These are phyloP conservation scores for Pseudocercospora fuligena DNA, from an alignment of 2,329 filamentous ascomycete species.

Conservation along the genomic window DNA sequence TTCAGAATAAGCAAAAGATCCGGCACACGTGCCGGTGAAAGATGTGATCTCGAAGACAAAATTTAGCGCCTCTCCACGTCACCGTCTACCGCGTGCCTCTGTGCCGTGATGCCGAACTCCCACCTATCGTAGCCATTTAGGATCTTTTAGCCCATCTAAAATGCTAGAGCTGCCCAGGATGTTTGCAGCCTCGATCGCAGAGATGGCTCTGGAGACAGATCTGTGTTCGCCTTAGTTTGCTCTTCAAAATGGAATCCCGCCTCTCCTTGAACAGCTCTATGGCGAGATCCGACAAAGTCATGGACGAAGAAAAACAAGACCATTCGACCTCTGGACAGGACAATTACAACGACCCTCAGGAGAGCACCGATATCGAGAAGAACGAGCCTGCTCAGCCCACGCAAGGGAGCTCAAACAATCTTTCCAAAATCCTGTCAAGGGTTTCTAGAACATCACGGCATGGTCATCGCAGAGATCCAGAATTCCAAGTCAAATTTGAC, in stretches of 20 bases:
- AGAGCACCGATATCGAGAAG: conserved; percentile 23
- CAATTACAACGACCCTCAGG: neutral
- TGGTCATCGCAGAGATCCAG: conserved; percentile 18
- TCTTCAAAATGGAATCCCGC: conserved; percentile 5
- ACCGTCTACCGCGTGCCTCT: neutral
- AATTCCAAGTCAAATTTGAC: conserved; percentile 38
- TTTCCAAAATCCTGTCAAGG: conserved; percentile 12
- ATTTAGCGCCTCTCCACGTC: conserved; percentile 1
- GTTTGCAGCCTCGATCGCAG: neutral
- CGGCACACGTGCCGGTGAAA: neutral
- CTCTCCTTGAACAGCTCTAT: neutral
- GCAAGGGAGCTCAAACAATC: neutral
- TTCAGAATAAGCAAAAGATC: neutral
- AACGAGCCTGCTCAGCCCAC: conserved; percentile 4
- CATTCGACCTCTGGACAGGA: conserved; percentile 9
- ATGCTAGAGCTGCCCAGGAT: neutral
- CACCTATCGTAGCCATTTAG: neutral
- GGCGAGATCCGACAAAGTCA: conserved; percentile 3
- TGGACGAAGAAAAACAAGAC: conserved; percentile 18
- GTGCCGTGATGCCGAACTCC: conserved; percentile 2
- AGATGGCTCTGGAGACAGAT: neutral
- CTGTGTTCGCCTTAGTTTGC: neutral
- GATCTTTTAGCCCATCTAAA: neutral
- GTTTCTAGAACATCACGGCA: conserved; percentile 6
- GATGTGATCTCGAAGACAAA: neutral